Conservation (phyloP, 768 basidiomycete species). For the Botryobasidium botryosum region DNA sequence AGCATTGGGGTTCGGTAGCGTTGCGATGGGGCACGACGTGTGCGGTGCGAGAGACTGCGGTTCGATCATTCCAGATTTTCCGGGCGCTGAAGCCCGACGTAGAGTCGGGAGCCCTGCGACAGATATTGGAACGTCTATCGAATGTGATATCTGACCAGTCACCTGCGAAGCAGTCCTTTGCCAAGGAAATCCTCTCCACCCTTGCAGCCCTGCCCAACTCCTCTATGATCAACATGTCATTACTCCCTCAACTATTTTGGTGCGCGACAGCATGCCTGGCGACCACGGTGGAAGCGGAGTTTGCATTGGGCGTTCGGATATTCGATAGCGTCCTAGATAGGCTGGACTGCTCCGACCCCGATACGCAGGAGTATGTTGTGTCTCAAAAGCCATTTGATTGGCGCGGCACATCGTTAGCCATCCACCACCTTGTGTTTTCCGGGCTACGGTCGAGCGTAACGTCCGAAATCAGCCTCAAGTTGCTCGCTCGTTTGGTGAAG, state of each 20-base stretch:
- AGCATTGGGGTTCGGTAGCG: slow-evolving; percentile 66
- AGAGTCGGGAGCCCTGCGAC: slow-evolving; percentile 52
- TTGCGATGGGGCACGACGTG: slow-evolving; percentile 76
- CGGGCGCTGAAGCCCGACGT: slow-evolving; percentile 60
- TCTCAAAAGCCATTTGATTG: slow-evolving; percentile 55
- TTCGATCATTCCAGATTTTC: slow-evolving; percentile 82
- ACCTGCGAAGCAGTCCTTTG: slow-evolving; percentile 63
- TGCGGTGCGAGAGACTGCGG: slow-evolving; percentile 69
- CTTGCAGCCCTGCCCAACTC: slow-evolving; percentile 43
- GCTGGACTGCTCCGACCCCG: slow-evolving; percentile 51
- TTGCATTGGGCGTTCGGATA: slow-evolving; percentile 44
- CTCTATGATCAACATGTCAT: slow-evolving; percentile 36
- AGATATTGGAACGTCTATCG: slow-evolving; percentile 66
- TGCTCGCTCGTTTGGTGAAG: slow-evolving; percentile 45
- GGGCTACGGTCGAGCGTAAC: slow-evolving; percentile 71
- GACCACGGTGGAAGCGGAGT: slow-evolving; percentile 72
- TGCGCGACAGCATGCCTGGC: slow-evolving; percentile 62
- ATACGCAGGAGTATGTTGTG: slow-evolving; percentile 50
- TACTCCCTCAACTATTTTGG: slow-evolving; percentile 82
- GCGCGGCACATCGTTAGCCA: slow-evolving; percentile 36
- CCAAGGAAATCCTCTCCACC: slow-evolving; percentile 65
- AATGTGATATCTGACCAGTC: slow-evolving; percentile 68
- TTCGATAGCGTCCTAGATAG: slow-evolving; percentile 47
- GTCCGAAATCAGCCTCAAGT: slow-evolving; percentile 43
- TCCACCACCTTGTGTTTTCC: slow-evolving; percentile 56